Evolutionary conservation across 768 basidiomycete species (phyloP), one percentile per base, ranked within the genome.

Genomic region (Lenzites betulinus): DNA sequence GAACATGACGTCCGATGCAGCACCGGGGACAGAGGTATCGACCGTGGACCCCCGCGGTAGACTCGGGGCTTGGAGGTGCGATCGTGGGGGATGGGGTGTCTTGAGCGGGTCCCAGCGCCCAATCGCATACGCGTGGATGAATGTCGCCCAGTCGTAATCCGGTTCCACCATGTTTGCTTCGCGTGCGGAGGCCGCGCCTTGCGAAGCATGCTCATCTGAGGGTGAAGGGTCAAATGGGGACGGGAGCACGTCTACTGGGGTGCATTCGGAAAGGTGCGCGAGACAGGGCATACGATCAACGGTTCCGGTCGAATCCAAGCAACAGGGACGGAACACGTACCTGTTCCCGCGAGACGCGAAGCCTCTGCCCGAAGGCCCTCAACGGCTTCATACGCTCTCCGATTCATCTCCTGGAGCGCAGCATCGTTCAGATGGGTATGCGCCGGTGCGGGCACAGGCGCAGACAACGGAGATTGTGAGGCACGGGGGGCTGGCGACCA

Each of bases 31-130:
- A 11, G 52, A 51, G 30, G 50, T 52, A 39, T 64, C 54, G 23
- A 60, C 22, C 4, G 50, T 25, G n/a, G 38, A 18, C 15, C 46
- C 47, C 38, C 58, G 56, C 33, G 60, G 41, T 42, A 59, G 66
- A 51, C 53, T 70, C 48, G 70, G 67, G 52, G 66, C 68, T 69
- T 57, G 65, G 51, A 69, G 56, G 57, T 58, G 70, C 60, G 72
- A 71, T 70, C 71, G 66, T 5, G 89, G 89, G 7, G 79, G 83
- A 60, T 81, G 83, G 3, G 90, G 90, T 0, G 83, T 87, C 56
- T 78, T 79, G 60, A 85, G 85, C 7, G 92, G 90, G 70, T 91
- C 89, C 92, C 92, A 94, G 61, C 83, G 80, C 11, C 92, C 92
- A 18, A 78, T 69, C 0, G 89, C 84, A 71, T 94, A 94, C 0